Evolutionary conservation across 208 protist genomes (phyloP).

Genomic region (Leishmania guyanensis): DNA sequence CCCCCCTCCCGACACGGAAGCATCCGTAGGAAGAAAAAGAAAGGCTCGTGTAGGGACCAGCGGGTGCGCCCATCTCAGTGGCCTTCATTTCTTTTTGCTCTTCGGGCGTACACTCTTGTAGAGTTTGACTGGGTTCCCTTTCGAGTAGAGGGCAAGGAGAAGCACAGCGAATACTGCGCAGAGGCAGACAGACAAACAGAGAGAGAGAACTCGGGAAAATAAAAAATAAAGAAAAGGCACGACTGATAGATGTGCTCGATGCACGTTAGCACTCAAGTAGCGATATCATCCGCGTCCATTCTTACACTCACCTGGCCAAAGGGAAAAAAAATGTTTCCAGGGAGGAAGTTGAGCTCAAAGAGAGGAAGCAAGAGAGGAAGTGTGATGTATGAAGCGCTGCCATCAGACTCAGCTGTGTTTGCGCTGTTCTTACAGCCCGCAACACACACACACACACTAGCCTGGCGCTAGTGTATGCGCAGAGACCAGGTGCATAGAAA

Average conservation of each 20-base stretch:
- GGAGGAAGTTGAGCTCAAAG: background rate
- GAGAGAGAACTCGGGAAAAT: background rate
- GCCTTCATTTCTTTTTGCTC: background rate
- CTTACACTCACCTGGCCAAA: background rate
- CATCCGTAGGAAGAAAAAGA: background rate
- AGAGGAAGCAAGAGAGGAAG: background rate
- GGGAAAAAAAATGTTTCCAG: background rate
- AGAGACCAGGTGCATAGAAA: background rate
- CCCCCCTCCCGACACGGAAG: background rate
- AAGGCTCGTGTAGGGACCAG: background rate
- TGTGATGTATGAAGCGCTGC: background rate
- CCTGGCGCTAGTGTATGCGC: background rate
- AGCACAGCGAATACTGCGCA: background rate
- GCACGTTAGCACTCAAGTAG: background rate
- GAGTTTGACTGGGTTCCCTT: background rate
- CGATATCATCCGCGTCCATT: background rate
- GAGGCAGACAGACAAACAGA: background rate
- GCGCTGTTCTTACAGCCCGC: background rate
- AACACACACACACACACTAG: background rate
- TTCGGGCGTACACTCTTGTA: background rate
- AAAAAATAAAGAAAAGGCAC: background rate
- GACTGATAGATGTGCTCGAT: background rate
- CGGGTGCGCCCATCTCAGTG: background rate
- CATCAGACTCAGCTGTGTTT: background rate
- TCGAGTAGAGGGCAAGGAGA: background rate